Percentiles rank a stretch among this genome's conserved stretches.
These are phyloP conservation scores for Clavispora vitiphila DNA, from an alignment of 805 yeast genomes.

Conservation along the genomic window DNA sequence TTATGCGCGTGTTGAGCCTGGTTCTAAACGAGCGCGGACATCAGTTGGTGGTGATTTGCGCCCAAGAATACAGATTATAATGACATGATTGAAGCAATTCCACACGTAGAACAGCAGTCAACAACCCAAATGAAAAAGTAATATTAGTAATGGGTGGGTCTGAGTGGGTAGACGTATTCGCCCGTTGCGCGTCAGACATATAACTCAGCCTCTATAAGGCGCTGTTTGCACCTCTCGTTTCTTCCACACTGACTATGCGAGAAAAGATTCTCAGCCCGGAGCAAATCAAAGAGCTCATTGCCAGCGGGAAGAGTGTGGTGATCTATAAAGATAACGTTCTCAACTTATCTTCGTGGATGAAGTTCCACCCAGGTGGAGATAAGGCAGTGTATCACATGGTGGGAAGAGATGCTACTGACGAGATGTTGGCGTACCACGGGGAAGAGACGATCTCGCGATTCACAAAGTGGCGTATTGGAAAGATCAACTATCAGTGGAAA, in stretches of 20 bases:
- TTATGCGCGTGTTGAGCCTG: neutral
- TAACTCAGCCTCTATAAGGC: neutral
- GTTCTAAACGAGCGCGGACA: neutral
- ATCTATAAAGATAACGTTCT: conserved; percentile 59
- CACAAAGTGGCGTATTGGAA: conserved; percentile 60
- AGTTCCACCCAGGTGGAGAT: conserved; percentile 84
- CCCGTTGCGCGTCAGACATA: neutral
- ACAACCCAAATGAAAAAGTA: too few species aligned
- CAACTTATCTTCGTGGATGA: conserved; percentile 65
- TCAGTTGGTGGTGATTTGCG: too few species aligned
- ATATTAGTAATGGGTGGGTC: neutral
- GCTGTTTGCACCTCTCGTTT: neutral
- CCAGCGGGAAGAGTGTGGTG: conserved; percentile 65
- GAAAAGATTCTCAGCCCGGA: conserved; percentile 17
- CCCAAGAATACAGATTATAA: too few species aligned
- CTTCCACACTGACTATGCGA: conserved; percentile 1
- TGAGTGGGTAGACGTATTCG: too few species aligned
- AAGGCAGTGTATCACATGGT: conserved; percentile 79
- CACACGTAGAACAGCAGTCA: too few species aligned
- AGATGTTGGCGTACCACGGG: conserved; percentile 78
- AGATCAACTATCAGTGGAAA: conserved; percentile 59
- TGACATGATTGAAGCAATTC: too few species aligned
- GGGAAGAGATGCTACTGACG: conserved; percentile 88
- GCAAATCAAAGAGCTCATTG: conserved; percentile 54
- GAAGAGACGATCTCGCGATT: conserved; percentile 51